Evolutionary conservation across 352 stramenopile genomes (phyloP).

Genomic region (Globisporangium orthogonon): DNA sequence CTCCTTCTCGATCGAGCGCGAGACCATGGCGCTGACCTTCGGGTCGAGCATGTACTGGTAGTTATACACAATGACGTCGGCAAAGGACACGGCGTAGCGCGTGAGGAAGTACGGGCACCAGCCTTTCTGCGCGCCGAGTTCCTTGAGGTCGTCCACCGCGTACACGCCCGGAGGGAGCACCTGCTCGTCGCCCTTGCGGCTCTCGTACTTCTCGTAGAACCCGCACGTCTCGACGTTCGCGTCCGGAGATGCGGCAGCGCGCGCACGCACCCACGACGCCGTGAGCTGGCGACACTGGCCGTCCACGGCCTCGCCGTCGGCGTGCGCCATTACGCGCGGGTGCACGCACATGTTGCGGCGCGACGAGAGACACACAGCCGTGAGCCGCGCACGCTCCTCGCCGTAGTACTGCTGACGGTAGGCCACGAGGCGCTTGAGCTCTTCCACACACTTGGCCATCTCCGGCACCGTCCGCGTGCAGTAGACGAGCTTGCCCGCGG

Average conservation of each 20-base stretch:
- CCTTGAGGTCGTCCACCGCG: conserved; percentile 95
- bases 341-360: conserved; percentile 99
- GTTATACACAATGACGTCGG: conserved; percentile 98
- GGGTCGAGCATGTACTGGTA: conserved; percentile 99
- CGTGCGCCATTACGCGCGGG: conserved; percentile 92
- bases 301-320: conserved; percentile 96
- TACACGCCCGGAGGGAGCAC: conserved; percentile 93
- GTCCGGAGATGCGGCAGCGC: conserved; percentile 25
- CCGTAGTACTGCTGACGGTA: conserved; percentile 71
- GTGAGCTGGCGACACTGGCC: conserved; percentile 96
- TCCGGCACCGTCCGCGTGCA: conserved; percentile 99
- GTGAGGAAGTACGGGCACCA: conserved; percentile 99
- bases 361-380: conserved; percentile 89
- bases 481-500: conserved; percentile 97
- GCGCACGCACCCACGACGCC: conserved; percentile 94
- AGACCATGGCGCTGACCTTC: conserved; percentile 91
- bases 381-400: conserved; percentile 40
- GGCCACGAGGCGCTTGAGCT: conserved; percentile 94
- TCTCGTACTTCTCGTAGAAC: conserved; percentile 90
- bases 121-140: conserved; percentile 82
- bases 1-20: conserved; percentile 92
- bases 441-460: conserved; percentile 98
- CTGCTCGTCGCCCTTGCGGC: conserved; percentile 84
- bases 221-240: conserved; percentile 68
- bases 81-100: conserved; percentile 94